Conservation (phyloP, 2,329 filamentous ascomycete genomes). For the Eutypa lata region DNA sequence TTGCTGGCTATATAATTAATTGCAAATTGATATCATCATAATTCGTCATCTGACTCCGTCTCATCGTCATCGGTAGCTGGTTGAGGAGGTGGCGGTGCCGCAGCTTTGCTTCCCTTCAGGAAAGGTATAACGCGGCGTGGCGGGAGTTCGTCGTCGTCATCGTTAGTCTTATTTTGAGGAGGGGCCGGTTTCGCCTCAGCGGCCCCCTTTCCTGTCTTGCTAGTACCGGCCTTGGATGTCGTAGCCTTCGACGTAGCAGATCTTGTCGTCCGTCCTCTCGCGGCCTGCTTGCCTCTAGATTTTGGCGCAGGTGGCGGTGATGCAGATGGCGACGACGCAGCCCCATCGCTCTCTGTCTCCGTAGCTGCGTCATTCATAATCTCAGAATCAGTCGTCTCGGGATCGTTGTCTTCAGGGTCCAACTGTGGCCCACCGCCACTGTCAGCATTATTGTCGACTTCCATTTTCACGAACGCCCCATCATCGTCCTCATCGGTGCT, state of each 20-base stretch:
- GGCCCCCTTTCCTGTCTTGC: neutral
- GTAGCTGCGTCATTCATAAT: constrained; percentile 36
- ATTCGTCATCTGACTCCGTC: constrained; percentile 55
- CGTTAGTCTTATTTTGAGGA: constrained; percentile 5
- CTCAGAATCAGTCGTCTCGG: constrained; percentile 35
- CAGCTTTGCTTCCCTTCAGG: constrained; percentile 29
- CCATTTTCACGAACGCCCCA: constrained; percentile 49
- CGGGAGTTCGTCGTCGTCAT: constrained; percentile 20
- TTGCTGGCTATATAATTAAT: neutral
- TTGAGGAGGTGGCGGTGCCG: constrained; percentile 16
- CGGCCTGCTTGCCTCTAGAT: constrained; percentile 5
- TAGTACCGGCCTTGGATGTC: too few species aligned
- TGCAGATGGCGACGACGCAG: constrained; percentile 16
- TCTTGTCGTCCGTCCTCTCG: constrained; percentile 5
- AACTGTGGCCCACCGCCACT: constrained; percentile 20
- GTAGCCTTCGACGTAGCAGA: neutral
- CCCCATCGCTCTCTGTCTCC: constrained; percentile 20
- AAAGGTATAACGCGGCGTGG: constrained; percentile 41
- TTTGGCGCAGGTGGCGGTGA: constrained; percentile 4
- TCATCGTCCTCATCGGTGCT: constrained; percentile 39
- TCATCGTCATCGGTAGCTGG: constrained; percentile 37
- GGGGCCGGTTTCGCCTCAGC: constrained; percentile 1
- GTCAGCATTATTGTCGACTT: constrained; percentile 38
- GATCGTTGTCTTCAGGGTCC: constrained; percentile 36
- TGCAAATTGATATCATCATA: constrained; percentile 31